phyloP scores from a whole-genome alignment of 306 rosid species.

The Astragalus membranaceus region DNA sequence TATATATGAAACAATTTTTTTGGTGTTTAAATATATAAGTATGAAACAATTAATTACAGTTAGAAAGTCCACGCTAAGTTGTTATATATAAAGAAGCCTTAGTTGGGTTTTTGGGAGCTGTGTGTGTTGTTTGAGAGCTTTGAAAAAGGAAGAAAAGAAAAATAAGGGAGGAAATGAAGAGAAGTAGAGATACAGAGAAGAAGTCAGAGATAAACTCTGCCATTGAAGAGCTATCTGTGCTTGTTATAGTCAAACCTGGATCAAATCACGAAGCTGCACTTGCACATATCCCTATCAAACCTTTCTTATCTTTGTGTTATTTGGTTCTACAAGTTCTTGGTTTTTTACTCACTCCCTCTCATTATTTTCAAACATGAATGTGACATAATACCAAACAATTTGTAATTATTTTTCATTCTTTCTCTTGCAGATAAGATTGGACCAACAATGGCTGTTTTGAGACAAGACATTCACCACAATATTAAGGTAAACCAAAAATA shows the following conservation, averaged over 20 bases:
- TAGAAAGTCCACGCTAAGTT: constrained; percentile 21
- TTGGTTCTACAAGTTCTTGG: constrained; percentile 82
- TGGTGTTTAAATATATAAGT: too few relatives aligned
- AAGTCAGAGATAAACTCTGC: constrained; percentile 59
- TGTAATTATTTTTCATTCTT: constrained; percentile 12
- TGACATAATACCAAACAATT: constrained; percentile 5
- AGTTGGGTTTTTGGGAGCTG: not conserved
- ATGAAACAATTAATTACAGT: not conserved
- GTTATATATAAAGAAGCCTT: not conserved
- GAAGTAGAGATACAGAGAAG: constrained; percentile 46
- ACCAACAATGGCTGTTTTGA: constrained; percentile 85
- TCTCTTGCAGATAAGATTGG: constrained; percentile 82
- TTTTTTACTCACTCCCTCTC: constrained; percentile 20
- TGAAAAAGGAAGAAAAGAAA: not conserved
- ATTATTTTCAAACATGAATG: constrained; percentile 21
- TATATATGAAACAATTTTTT: constrained; percentile 18
- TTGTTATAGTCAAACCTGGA: constrained; percentile 36
- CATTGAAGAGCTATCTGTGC: constrained; percentile 54
- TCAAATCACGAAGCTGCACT: constrained; percentile 17
- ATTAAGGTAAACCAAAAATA: constrained; percentile 46
- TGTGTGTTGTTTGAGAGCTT: not conserved
- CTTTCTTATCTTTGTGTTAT: constrained; percentile 63
- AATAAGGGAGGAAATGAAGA: constrained; percentile 32
- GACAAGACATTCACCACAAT: constrained; percentile 78
- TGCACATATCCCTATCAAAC: constrained; percentile 55